These are phyloP conservation scores for Aspergillus avenaceus DNA, from an alignment of 495 filamentous ascomycete genomes.

Conservation along the genomic window DNA sequence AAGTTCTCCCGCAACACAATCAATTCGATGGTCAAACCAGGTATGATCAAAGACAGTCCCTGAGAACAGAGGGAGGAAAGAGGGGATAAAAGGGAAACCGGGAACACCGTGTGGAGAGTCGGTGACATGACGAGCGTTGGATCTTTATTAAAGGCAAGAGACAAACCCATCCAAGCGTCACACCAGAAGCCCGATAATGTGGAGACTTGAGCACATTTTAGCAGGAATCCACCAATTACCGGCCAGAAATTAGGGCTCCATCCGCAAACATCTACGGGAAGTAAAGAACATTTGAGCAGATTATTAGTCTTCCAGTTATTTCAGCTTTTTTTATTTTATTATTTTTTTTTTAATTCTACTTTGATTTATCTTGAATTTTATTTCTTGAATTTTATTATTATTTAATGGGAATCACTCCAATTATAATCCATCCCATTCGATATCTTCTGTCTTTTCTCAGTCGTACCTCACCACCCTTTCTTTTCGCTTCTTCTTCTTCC, in stretches of 20 bases:
- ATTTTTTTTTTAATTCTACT: too few relatives aligned
- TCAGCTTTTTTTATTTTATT: too few relatives aligned
- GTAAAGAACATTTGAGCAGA: constrained; percentile 8
- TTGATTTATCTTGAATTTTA: too few relatives aligned
- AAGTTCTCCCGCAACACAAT: background rate
- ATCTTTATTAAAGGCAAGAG: background rate
- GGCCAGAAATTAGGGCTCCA: background rate
- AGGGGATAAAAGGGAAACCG: background rate
- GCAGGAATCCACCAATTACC: background rate
- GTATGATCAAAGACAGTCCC: background rate
- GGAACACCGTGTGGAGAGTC: constrained; percentile 1
- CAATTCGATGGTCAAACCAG: background rate
- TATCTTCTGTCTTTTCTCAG: background rate
- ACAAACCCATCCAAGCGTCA: constrained; percentile 1
- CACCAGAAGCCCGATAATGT: background rate
- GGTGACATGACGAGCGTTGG: background rate
- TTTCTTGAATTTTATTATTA: too few relatives aligned
- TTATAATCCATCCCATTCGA: too few relatives aligned
- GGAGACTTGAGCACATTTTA: constrained; percentile 9
- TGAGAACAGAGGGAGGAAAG: background rate
- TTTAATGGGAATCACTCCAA: too few relatives aligned
- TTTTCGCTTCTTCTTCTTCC: background rate
- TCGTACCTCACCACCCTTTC: background rate
- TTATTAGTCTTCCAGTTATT: constrained; percentile 1
- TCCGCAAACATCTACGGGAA: background rate